Conservation (phyloP, 345 rosid genomes). For the Syzygium grande region DNA sequence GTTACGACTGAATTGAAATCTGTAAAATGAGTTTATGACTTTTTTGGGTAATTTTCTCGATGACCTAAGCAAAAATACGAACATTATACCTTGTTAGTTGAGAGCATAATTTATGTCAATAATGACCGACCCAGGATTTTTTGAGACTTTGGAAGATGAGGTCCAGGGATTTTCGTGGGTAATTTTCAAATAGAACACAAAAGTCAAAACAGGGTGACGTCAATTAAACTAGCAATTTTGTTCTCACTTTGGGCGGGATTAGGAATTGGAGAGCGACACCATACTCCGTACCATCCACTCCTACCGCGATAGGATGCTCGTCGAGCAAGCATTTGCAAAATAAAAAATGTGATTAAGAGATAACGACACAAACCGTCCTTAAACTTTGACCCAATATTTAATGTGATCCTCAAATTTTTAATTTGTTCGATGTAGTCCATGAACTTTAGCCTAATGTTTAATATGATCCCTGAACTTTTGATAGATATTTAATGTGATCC, state of each 20-base stretch:
- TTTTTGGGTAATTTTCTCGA: neutral
- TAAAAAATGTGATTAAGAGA: neutral
- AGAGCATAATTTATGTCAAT: neutral
- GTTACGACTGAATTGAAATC: neutral
- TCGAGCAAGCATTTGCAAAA: neutral
- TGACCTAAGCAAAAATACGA: no score
- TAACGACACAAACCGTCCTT: no score
- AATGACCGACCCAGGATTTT: neutral
- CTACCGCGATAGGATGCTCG: neutral
- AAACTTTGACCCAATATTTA: no score
- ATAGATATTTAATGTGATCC: no score
- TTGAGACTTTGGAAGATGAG: no score
- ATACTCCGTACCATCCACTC: neutral
- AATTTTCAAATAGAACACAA: neutral
- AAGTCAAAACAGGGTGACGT: neutral
- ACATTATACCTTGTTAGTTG: neutral
- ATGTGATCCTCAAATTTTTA: no score
- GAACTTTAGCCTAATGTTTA: no score
- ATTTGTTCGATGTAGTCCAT: no score
- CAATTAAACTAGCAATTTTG: neutral
- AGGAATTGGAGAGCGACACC: neutral
- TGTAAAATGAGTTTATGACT: fast-evolving
- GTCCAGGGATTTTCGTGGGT: neutral
- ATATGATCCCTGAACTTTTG: no score
- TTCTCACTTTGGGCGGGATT: neutral